A percentile compares a stretch with the other conserved stretches of the same genome.
Evolutionary conservation across 2,329 filamentous ascomycete genomes (phyloP).

Genomic region (Phialemonium atrogriseum): DNA sequence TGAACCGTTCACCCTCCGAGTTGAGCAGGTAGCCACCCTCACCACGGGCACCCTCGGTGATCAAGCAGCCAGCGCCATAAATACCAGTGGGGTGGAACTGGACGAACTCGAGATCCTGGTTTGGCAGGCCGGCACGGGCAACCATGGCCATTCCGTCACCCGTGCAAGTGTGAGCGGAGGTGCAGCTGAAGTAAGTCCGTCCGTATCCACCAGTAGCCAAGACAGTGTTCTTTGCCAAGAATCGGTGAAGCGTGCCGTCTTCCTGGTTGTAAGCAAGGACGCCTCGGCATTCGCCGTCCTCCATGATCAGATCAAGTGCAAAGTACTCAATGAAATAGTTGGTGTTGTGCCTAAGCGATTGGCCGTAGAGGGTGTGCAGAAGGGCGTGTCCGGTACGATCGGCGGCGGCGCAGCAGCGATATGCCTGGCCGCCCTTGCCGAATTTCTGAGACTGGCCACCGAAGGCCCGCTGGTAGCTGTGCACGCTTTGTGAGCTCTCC

Average conservation of each 20-base stretch:
- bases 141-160: slow-evolving; percentile 99
- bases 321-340: slow-evolving; percentile 99
- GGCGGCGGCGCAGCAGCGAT: slow-evolving; percentile 92
- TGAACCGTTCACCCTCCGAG: slow-evolving; percentile 97
- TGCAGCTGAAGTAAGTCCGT: slow-evolving; percentile 96
- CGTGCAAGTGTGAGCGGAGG: slow-evolving; percentile 95
- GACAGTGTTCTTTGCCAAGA: slow-evolving; percentile 94
- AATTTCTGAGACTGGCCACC: slow-evolving; percentile 94
- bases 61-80: slow-evolving; percentile 95
- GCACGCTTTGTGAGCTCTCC: slow-evolving; percentile 13
- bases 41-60: slow-evolving; percentile 95
- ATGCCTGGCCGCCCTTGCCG: slow-evolving; percentile 96
- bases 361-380: slow-evolving; percentile 95
- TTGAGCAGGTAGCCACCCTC: slow-evolving; percentile 98
- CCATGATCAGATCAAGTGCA: slow-evolving; percentile 93
- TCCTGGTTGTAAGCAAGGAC: slow-evolving; percentile 98
- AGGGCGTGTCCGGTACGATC: slow-evolving; percentile 96
- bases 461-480: slow-evolving; percentile 91
- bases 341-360: slow-evolving; percentile 94
- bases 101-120: slow-evolving; percentile 99
- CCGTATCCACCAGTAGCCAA: slow-evolving; percentile 96
- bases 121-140: slow-evolving; percentile 90
- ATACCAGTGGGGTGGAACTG: slow-evolving; percentile 99
- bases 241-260: slow-evolving; percentile 93
- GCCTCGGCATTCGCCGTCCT: slow-evolving; percentile 93